These are phyloP conservation scores for Trichomonas tenax DNA, from an alignment of 208 protist species.

Conservation along the genomic window DNA sequence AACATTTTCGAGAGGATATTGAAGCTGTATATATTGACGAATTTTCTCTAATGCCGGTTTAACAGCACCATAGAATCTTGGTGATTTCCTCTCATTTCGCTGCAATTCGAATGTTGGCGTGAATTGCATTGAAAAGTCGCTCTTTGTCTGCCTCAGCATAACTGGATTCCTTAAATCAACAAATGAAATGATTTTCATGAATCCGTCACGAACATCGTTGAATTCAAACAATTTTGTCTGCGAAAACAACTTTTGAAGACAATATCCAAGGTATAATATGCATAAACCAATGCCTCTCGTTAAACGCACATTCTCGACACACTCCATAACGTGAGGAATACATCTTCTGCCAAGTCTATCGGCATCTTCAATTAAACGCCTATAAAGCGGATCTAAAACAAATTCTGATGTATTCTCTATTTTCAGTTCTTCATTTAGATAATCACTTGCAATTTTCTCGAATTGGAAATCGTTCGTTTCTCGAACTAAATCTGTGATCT, in stretches of 20 bases:
- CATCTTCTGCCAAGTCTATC: background rate
- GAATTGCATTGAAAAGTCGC: too few species aligned
- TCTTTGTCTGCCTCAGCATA: too few species aligned
- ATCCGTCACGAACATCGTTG: background rate
- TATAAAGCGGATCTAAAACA: too few species aligned
- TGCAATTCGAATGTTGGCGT: background rate
- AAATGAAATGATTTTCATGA: background rate
- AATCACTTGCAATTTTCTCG: too few species aligned
- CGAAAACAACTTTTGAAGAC: background rate
- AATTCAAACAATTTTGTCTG: background rate
- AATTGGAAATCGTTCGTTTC: too few species aligned
- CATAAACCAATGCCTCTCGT: background rate
- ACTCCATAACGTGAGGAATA: background rate
- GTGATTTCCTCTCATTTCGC: background rate
- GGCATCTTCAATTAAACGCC: background rate
- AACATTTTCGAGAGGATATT: background rate
- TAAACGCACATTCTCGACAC: background rate
- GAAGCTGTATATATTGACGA: too few species aligned
- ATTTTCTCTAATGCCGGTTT: background rate
- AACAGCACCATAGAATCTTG: background rate
- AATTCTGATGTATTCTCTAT: background rate
- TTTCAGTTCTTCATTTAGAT: background rate
- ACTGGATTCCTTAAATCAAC: background rate
- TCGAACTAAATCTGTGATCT: too few species aligned
- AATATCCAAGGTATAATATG: background rate